phyloP scores from a whole-genome alignment of 1,284 basidiomycete species.

The Pholiota adiposa region DNA sequence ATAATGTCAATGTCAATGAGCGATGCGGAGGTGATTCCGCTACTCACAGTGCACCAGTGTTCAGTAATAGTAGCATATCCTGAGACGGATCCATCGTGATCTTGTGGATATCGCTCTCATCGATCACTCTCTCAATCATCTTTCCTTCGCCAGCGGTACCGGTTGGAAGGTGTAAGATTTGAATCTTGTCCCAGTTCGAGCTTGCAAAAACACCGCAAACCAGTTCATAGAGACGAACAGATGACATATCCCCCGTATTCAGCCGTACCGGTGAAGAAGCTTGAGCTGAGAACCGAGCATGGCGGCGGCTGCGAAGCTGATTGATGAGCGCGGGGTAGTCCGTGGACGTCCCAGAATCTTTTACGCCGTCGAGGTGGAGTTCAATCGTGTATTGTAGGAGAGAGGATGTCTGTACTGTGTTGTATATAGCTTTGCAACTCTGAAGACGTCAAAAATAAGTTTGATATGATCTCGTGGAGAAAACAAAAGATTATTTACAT shows the following conservation, averaged over 20 bases:
- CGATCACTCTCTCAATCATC: too few relatives aligned
- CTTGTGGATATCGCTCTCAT: not conserved
- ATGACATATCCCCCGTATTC: not conserved
- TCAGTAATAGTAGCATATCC: not conserved
- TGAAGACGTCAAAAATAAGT: too few relatives aligned
- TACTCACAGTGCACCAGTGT: not conserved
- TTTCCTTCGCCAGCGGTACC: too few relatives aligned
- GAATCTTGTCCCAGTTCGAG: not conserved
- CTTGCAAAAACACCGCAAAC: not conserved
- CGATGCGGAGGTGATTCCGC: too few relatives aligned
- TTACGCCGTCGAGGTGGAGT: not conserved
- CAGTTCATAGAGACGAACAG: not conserved
- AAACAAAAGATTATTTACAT: too few relatives aligned
- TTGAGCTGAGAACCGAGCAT: not conserved
- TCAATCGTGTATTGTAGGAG: not conserved
- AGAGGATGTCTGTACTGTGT: not conserved
- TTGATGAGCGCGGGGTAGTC: not conserved
- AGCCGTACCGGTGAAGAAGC: not conserved
- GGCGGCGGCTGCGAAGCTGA: not conserved
- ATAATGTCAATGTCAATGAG: too few relatives aligned
- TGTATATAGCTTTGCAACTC: too few relatives aligned
- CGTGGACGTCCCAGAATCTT: not conserved
- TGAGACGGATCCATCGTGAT: not conserved
- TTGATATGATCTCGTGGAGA: too few relatives aligned
- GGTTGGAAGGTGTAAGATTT: not conserved